Conservation (phyloP, 495 filamentous ascomycete species). For the Aspergillus saccharolyticus region DNA sequence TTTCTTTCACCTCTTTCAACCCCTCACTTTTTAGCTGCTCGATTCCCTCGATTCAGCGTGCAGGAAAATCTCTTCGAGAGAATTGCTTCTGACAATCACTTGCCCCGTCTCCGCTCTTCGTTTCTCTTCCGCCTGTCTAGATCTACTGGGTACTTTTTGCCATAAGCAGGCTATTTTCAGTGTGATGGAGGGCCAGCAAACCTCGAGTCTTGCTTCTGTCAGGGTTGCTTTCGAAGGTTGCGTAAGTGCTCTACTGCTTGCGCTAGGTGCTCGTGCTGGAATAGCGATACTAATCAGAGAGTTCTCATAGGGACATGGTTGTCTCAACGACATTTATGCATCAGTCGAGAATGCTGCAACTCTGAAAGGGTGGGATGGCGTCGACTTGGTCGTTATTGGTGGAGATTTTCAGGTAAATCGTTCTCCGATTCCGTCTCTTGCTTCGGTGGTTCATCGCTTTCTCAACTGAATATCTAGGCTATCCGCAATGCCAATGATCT, state of each 20-base stretch:
- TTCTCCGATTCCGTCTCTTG: neutral
- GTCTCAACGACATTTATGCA: slow-evolving; percentile 83
- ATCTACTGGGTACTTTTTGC: neutral
- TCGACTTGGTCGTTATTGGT: slow-evolving; percentile 83
- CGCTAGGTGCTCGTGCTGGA: neutral
- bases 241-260: slow-evolving; percentile 45
- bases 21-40: neutral
- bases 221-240: slow-evolving; percentile 73
- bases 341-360: slow-evolving; percentile 59
- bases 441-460: neutral
- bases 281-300: slow-evolving; percentile 14
- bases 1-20: neutral
- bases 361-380: slow-evolving; percentile 63
- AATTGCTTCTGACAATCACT: neutral
- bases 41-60: neutral
- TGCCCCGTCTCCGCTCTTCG: neutral
- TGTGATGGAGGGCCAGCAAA: slow-evolving; percentile 10
- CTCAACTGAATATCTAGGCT: slow-evolving; percentile 48
- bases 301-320: slow-evolving; percentile 71
- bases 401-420: slow-evolving; percentile 79
- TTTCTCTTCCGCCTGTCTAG: neutral
- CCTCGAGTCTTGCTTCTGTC: slow-evolving; percentile 20
- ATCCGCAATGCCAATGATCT: slow-evolving; percentile 85
- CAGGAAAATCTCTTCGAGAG: neutral
- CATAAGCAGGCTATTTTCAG: neutral